These are phyloP conservation scores for Teratosphaeria nubilosa DNA, from an alignment of 2,329 filamentous ascomycete species.

Conservation along the genomic window DNA sequence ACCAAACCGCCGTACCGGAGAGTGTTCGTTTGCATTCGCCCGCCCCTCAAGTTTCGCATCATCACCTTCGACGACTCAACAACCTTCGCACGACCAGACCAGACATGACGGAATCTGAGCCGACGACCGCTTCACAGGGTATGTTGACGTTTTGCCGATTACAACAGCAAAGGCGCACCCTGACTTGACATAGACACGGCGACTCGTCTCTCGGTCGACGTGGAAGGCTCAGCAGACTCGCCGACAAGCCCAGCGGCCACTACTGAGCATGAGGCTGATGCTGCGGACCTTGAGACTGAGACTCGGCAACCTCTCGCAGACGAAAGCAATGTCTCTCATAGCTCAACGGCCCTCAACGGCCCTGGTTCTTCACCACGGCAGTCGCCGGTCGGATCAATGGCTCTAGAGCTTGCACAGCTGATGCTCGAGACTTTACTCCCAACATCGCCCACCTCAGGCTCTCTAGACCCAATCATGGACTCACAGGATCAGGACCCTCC, in stretches of 20 bases:
- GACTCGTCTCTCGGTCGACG: not conserved
- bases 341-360: not conserved
- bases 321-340: not conserved
- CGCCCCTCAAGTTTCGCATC: not conserved
- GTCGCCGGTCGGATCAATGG: not conserved
- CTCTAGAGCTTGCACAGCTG: not conserved
- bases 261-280: not conserved
- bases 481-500: not conserved
- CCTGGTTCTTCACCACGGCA: not conserved
- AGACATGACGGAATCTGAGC: not conserved
- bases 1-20: not conserved
- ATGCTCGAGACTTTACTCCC: not conserved
- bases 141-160: not conserved
- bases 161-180: too few species aligned
- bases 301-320: not conserved
- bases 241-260: not conserved
- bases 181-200: not conserved
- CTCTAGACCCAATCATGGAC: not conserved
- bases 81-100: not conserved
- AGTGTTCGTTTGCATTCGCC: not conserved
- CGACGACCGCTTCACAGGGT: not conserved
- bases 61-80: not conserved
- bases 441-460: not conserved
- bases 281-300: not conserved
- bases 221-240: not conserved